Evolutionary conservation across 1,139 yeast species (phyloP).

Genomic region (Geotrichum citri-aurantii): DNA sequence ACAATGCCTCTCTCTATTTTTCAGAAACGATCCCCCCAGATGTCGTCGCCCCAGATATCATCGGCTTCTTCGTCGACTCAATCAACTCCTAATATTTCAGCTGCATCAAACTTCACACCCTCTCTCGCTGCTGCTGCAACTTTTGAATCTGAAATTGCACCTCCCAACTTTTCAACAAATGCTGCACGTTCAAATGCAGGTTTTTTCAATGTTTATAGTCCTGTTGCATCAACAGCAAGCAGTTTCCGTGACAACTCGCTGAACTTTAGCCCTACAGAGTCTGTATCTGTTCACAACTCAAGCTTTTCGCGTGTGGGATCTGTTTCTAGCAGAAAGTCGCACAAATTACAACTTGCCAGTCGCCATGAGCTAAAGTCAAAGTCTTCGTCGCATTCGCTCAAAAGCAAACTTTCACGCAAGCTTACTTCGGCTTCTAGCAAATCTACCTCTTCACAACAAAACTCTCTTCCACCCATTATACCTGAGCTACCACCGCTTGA

Average conservation of each 20-base stretch:
- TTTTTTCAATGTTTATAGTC: background rate
- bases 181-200: background rate
- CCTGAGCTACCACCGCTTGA: constrained; percentile 13
- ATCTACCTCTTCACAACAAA: background rate
- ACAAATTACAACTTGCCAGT: background rate
- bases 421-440: background rate
- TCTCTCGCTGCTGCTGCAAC: background rate
- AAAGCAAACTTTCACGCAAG: background rate
- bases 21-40: background rate
- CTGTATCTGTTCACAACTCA: background rate
- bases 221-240: background rate
- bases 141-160: background rate
- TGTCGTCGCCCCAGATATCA: background rate
- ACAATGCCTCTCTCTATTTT: background rate
- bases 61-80: background rate
- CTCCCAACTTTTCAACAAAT: background rate
- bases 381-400: background rate
- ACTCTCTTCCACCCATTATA: background rate
- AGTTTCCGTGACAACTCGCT: background rate
- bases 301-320: background rate
- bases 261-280: background rate
- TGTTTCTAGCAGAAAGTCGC: background rate
- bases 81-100: background rate
- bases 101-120: background rate
- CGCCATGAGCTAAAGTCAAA: background rate